Base-by-base conservation (phyloP, 2,329 filamentous ascomycete species). In the Colletotrichum sojae region DNA sequence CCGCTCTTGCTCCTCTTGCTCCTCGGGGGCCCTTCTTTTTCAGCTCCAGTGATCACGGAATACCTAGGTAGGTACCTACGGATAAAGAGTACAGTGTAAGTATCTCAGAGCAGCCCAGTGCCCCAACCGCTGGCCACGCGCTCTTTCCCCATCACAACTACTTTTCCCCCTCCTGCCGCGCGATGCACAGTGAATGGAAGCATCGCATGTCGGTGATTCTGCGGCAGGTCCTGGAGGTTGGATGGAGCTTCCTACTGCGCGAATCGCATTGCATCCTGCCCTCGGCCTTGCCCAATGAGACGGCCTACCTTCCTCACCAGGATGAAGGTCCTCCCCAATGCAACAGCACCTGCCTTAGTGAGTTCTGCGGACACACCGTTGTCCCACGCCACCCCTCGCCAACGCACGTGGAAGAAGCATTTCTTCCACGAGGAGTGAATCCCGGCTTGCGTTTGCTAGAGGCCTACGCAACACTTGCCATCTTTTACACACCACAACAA, bases 321-420 rank as follows among this genome's bases (percentile, higher is more conserved):
- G 40, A 58, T 48, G 22, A 15, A 48, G 3, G 22, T 62, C 49
- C 59, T 53, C 36, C 59, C 48, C 36, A 54, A 62, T 46, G 36
- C 46, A 27, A 52, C 46, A 43, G 46, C 31, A 52, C 27, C 20
- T 15, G 31, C 57, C 39, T 27, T 48, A 27, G 18, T 52, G 40
- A 27, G 18, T 52, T 52, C 48, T 61, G 57, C 57, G 22, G 57
- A 45, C 57, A 61, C 57, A 27, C 57, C 57, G 20, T 51, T 40
- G 16, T 18, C 9, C 43, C 43, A 54, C n/a, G 52, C 52, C 27
- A 39, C 52, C 12, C 36, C 57, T 52, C 57, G 31, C 48, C 31
- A 43, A 40, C 57, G 57, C 57, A 61, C 57, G 46, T 60, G 46
- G 53, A 45, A 62, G 58, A 45, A 62, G 48, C 58, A 46, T 16